These are phyloP conservation scores for Exophiala viscosa DNA, from an alignment of 2,329 filamentous ascomycete species.

Conservation along the genomic window DNA sequence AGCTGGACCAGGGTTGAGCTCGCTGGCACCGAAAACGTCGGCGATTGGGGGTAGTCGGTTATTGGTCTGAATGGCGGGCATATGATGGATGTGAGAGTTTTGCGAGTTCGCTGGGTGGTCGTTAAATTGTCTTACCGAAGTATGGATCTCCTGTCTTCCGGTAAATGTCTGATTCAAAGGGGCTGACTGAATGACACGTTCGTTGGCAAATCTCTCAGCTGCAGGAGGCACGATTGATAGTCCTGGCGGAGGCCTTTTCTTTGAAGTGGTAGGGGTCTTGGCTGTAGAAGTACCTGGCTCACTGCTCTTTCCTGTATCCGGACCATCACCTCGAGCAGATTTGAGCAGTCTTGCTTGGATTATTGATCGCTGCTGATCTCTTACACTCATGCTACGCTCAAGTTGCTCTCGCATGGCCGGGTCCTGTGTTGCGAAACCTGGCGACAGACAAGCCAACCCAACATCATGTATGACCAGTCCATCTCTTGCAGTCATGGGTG, in stretches of 20 bases:
- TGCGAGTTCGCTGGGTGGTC: slow-evolving; percentile 80
- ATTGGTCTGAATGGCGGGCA: slow-evolving; percentile 80
- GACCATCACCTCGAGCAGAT: slow-evolving; percentile 73
- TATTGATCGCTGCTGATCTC: slow-evolving; percentile 89
- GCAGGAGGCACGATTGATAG: slow-evolving; percentile 93
- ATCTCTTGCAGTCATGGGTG: slow-evolving; percentile 71
- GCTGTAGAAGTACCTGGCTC: slow-evolving; percentile 39
- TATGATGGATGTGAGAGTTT: slow-evolving; percentile 85
- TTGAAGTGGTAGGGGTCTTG: slow-evolving; percentile 68
- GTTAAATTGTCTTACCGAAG: slow-evolving; percentile 70
- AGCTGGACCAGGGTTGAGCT: slow-evolving; percentile 60
- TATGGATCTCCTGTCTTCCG: slow-evolving; percentile 74
- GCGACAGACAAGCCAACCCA: slow-evolving; percentile 88
- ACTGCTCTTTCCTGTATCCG: slow-evolving; percentile 55
- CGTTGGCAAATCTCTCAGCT: slow-evolving; percentile 85
- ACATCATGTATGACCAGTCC: slow-evolving; percentile 81
- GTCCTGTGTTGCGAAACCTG: slow-evolving; percentile 92
- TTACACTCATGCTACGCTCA: slow-evolving; percentile 86
- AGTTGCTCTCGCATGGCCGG: slow-evolving; percentile 95
- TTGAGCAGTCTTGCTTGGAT: slow-evolving; percentile 90
- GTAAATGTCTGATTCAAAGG: slow-evolving; percentile 94
- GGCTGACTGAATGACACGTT: slow-evolving; percentile 94
- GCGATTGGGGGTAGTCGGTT: slow-evolving; percentile 91
- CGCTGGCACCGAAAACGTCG: slow-evolving; percentile 82
- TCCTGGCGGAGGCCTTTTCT: slow-evolving; percentile 78